Evolutionary conservation across 2,329 filamentous ascomycete genomes (phyloP).

Genomic region (Ophiostoma sp.): DNA sequence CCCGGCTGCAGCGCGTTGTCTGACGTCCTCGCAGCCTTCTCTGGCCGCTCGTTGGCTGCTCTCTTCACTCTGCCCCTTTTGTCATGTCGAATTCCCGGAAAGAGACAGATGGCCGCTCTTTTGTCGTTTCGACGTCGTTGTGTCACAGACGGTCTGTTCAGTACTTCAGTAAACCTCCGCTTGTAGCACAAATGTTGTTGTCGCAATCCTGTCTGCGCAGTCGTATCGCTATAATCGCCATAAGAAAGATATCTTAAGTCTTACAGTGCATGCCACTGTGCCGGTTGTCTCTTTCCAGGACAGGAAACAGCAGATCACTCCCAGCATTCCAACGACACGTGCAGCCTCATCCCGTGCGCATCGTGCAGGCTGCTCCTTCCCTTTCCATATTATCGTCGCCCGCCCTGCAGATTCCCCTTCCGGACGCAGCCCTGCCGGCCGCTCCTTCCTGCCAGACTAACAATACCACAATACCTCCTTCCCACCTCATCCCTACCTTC

Average conservation of each 20-base stretch:
- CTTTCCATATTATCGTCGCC: neutral
- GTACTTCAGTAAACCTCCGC: neutral
- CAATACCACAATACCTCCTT: neutral
- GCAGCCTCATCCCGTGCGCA: no score
- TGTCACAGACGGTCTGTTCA: neutral
- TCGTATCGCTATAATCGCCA: neutral
- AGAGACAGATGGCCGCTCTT: neutral
- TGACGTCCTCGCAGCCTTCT: conserved; percentile 7
- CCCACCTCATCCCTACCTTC: neutral
- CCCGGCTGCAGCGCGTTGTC: neutral
- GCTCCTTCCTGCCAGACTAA: neutral
- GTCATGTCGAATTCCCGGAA: neutral
- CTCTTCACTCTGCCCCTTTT: conserved; percentile 10
- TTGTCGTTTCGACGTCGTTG: neutral
- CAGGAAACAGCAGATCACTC: neutral
- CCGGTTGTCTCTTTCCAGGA: neutral
- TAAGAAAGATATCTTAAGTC: no score
- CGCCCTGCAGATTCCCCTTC: neutral
- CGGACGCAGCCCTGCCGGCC: conserved; percentile 1
- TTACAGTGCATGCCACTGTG: no score
- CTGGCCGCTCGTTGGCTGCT: conserved; percentile 16
- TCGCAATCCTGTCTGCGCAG: neutral
- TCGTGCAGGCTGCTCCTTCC: neutral
- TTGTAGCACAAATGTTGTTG: neutral
- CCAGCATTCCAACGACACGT: no score